Evolutionary conservation across 768 basidiomycete genomes (phyloP).

Genomic region (Calocybe cyanea): DNA sequence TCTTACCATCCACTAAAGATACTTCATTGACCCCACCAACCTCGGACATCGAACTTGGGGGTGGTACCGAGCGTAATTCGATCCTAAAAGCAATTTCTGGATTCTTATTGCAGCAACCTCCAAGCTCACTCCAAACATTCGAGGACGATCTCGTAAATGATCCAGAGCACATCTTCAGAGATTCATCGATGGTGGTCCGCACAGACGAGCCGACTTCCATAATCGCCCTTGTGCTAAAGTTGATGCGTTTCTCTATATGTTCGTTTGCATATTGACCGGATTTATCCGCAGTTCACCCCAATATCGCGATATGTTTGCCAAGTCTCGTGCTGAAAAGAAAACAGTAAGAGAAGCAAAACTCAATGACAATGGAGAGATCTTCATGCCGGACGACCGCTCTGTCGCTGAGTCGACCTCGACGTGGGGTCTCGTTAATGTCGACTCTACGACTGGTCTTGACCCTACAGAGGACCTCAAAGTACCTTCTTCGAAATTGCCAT

Average conservation of each 20-base stretch:
- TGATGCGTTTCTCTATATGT: constrained; percentile 20
- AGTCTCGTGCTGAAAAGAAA: constrained; percentile 74
- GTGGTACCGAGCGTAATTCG: constrained; percentile 62
- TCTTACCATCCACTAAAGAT: constrained; percentile 37
- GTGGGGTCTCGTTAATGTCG: constrained; percentile 90
- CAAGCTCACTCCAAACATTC: constrained; percentile 48
- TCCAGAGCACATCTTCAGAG: constrained; percentile 91
- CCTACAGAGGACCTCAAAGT: constrained; percentile 74
- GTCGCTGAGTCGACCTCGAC: constrained; percentile 81
- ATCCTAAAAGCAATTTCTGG: constrained; percentile 82
- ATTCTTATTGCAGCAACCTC: constrained; percentile 67
- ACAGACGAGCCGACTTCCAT: constrained; percentile 98
- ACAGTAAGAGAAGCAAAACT: constrained; percentile 54
- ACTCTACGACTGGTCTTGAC: constrained; percentile 58
- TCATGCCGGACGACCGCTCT: constrained; percentile 90
- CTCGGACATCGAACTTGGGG: constrained; percentile 48
- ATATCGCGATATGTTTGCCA: constrained; percentile 76
- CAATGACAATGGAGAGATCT: constrained; percentile 71
- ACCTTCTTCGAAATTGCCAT: constrained; percentile 75
- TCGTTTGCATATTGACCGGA: constrained; percentile 4
- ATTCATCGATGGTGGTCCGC: constrained; percentile 90
- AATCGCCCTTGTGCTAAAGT: constrained; percentile 92
- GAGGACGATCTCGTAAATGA: constrained; percentile 73
- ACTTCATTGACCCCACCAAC: constrained; percentile 42
- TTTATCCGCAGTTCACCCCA: constrained; percentile 60